Percentiles rank a stretch among this genome's conserved stretches.
Evolutionary conservation across 2,329 filamentous ascomycete species (phyloP).

Genomic region (Ciborinia camelliae): DNA sequence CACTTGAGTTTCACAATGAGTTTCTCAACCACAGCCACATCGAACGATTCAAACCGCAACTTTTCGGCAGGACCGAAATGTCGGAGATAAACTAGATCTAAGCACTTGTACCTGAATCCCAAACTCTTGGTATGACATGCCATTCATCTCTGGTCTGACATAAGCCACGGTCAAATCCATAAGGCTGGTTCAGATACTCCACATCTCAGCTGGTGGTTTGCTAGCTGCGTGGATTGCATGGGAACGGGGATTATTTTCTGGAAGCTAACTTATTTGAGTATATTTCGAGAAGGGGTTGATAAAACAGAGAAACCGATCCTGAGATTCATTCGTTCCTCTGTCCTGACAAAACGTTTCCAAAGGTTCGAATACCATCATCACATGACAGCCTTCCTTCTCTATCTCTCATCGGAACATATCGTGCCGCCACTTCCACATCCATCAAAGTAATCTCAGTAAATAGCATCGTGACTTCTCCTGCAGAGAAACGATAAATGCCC

Average conservation of each 20-base stretch:
- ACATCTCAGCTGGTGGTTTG: not conserved
- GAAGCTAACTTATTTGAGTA: not conserved
- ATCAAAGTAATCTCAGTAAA: not conserved
- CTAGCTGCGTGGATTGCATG: not conserved
- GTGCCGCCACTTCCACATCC: not conserved
- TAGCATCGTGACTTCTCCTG: not conserved
- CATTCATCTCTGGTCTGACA: not conserved
- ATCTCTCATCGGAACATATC: not conserved
- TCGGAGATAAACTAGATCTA: not conserved
- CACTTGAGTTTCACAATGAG: not conserved
- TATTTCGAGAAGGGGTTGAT: not conserved
- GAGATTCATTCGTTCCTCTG: not conserved
- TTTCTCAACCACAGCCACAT: constrained; percentile 9
- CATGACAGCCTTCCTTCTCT: not conserved
- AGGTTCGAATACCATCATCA: not conserved
- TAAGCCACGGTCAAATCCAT: not conserved
- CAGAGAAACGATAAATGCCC: not conserved
- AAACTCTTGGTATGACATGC: not conserved
- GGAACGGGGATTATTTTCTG: not conserved
- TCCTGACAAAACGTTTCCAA: not conserved
- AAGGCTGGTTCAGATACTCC: not conserved
- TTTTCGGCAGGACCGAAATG: constrained; percentile 3
- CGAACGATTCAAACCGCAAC: not conserved
- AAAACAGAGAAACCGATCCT: not conserved
- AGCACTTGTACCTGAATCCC: not conserved